Evolutionary conservation across 768 basidiomycete species (phyloP), one percentile per base, ranked within the genome.

Genomic region (Leccinum olivaceopallidum): DNA sequence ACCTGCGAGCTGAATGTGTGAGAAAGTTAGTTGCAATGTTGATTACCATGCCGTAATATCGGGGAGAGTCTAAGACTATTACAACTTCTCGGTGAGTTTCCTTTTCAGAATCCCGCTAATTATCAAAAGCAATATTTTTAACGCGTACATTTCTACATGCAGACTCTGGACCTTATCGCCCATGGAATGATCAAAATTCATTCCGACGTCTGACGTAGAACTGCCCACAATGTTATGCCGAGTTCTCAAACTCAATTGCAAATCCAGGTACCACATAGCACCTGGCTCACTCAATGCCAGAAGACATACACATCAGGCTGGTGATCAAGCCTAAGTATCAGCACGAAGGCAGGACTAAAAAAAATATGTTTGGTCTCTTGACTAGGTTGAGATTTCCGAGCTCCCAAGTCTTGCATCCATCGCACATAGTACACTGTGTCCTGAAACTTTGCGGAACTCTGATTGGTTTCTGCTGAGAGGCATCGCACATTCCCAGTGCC

Each of bases 41-140:
- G n/a, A 8, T 37, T 60, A 48, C 58, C 37, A 64, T 58, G 65
- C 47, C 36, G 16, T 39, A 39, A 18, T 48, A 58, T 16, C 34
- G 26, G 32, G 18, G 22, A 24, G 26, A 28, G 26, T 26, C 26
- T 26, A 26, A 28, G 49, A 18, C 22, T 32, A 24, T 24, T 24
- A 52, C 24, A 34, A 7, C 49, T 22, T 52, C 28, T 22, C 1
- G 8, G 28, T 32, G 26, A 49, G 36, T 47, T 56, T 30, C 32
- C 22, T 16, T 37, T 32, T 32, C 30, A 32, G n/a, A 56, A 51
- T 28, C 51, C 12, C 34, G 34, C 44, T 28, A 24, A 47, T 18
- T 16, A 12, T 61, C 34, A 20, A 61, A 52, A 7, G 39, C 58
- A 57, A 32, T 49, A 32, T 49, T 50, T 42, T 28, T 55, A 24